Evolutionary conservation across 2,329 filamentous ascomycete species (phyloP).

Genomic region (Esteya vermicola): DNA sequence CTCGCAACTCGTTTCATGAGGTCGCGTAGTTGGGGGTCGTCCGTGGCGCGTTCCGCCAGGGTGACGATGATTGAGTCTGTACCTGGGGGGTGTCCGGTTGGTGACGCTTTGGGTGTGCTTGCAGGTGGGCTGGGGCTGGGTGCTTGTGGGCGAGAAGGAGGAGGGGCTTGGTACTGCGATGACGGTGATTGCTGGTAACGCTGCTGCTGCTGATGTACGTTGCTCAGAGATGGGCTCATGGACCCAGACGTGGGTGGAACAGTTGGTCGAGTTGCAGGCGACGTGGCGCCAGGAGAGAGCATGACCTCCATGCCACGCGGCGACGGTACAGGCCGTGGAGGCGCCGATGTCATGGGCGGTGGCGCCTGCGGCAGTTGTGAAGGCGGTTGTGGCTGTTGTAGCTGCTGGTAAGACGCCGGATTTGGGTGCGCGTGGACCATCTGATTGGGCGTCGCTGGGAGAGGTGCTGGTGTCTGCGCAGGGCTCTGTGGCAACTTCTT

Average conservation of each 20-base stretch:
- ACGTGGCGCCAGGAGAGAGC: slow-evolving; percentile 11
- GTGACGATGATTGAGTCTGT: slow-evolving; percentile 68
- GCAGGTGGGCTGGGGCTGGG: slow-evolving; percentile 14
- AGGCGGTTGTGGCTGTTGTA: neutral
- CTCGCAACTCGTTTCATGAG: slow-evolving; percentile 75
- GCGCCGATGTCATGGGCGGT: neutral
- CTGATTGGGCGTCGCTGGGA: neutral
- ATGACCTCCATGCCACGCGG: slow-evolving; percentile 17
- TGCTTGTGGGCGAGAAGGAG: slow-evolving; percentile 9
- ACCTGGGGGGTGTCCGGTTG: slow-evolving; percentile 11
- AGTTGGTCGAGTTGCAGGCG: neutral
- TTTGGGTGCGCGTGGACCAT: neutral
- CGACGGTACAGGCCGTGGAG: slow-evolving; percentile 12
- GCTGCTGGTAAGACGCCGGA: neutral
- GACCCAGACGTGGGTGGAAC: too few relatives aligned
- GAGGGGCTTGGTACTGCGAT: neutral
- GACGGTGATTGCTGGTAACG: neutral
- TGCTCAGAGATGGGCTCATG: too few relatives aligned
- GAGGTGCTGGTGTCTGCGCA: slow-evolving; percentile 8
- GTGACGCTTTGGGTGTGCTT: slow-evolving; percentile 10
- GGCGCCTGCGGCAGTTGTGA: neutral
- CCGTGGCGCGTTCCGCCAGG: slow-evolving; percentile 60
- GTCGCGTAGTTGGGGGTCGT: slow-evolving; percentile 57
- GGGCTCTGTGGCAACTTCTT: slow-evolving; percentile 11
- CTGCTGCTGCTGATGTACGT: neutral